Evolutionary conservation across 2,329 filamentous ascomycete species (phyloP), one percentile per base, ranked within the genome.

Genomic region (Chalaropsis thielavioides): DNA sequence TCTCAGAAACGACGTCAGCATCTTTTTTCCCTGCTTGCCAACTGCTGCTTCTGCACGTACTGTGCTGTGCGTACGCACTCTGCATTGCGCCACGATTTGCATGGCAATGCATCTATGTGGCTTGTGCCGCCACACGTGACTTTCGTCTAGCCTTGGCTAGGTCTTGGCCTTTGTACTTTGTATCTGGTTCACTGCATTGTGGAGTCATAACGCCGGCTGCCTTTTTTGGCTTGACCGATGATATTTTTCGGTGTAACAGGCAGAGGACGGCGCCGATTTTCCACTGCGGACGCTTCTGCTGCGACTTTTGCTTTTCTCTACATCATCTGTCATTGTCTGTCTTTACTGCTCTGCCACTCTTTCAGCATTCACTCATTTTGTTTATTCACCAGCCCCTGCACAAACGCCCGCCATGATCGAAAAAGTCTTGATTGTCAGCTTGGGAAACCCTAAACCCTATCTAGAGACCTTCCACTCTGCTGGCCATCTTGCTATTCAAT

Each of bases 361-460:
- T 46, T 46, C 15, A n/a, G 15, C 15, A n/a, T 46, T 46, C 43
- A 19, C 43, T 46, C 43, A 46, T 46, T 46, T 8, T 46, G 15
- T 46, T 46, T 0, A 46, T n/a, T n/a, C n/a, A 5, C n/a, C 43
- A 7, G 41, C 7, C 41, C 4, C 17, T n/a, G 17, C 41, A 43
- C 41, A 43, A 13, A 43, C 10, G 8, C 24, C 38, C 51, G 27
- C 76, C 58, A 82, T 80, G 46, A 64, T 64, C 41, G 63, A 64
- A 38, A 64, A 64, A 51, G 83, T 95, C 70, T 83, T 97, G 65
- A 80, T 97, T 71, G 83, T 91, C 76, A 94, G 90, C 68, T 82
- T 99, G 68, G 94, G 94, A 69, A 97, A 97, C 71, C 90, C 89
- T 6, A 79, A 81, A 6, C 78, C 84, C 1, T 92, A 92, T 74